Conservation (phyloP, 352 stramenopile genomes). For the Albugo candida region DNA sequence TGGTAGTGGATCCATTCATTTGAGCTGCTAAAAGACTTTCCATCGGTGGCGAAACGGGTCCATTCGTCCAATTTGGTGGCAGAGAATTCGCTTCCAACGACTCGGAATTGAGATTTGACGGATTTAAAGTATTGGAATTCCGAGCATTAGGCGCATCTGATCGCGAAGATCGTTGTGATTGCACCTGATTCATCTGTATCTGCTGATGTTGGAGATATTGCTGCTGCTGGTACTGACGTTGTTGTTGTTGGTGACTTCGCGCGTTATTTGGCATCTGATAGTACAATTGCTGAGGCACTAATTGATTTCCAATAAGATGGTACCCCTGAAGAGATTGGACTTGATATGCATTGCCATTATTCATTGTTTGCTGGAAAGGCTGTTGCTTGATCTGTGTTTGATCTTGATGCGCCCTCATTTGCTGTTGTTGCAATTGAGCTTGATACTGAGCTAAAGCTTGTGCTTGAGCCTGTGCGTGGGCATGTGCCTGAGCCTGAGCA, state of each 20-base stretch:
- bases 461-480: constrained; percentile 13
- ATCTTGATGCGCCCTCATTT: constrained; percentile 9
- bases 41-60: constrained; percentile 12
- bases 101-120: constrained; percentile 3
- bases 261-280: constrained; percentile 30
- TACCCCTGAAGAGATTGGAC: constrained; percentile 20
- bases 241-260: constrained; percentile 12
- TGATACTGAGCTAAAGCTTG: constrained; percentile 26
- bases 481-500: constrained; percentile 20
- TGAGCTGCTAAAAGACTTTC: constrained; percentile 9
- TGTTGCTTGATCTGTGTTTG: constrained; percentile 17
- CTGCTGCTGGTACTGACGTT: constrained; percentile 19
- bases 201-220: constrained; percentile 21
- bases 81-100: constrained; percentile 11
- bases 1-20: too few species aligned
- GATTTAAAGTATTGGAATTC: background rate
- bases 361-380: constrained; percentile 41
- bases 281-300: constrained; percentile 37
- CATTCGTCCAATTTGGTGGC: constrained; percentile 5
- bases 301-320: constrained; percentile 40
- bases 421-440: constrained; percentile 12
- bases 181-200: constrained; percentile 1
- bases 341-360: constrained; percentile 19
- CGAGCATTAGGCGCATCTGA: background rate
- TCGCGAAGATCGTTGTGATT: constrained; percentile 18